Evolutionary conservation across 2,329 filamentous ascomycete species (phyloP).

Genomic region (Pyricularia sp.): DNA sequence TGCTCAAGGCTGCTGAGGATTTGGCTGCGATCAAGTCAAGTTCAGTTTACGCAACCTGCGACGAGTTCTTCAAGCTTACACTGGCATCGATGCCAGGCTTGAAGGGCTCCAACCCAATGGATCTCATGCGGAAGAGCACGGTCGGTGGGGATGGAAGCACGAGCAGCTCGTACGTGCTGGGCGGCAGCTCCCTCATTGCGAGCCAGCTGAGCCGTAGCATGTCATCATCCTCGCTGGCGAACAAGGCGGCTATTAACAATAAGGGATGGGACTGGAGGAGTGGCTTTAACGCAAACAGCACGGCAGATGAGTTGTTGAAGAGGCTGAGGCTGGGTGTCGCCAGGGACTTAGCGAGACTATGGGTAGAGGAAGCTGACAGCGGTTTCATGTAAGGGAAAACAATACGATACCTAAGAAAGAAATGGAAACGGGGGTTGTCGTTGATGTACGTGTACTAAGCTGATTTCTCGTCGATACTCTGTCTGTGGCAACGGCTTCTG

Average conservation of each 20-base stretch:
- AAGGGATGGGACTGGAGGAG: constrained; percentile 49
- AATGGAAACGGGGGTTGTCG: neutral
- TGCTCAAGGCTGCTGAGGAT: constrained; percentile 73
- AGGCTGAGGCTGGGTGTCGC: constrained; percentile 66
- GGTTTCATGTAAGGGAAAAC: neutral
- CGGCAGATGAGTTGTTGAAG: constrained; percentile 60
- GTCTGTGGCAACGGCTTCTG: neutral
- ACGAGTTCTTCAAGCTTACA: constrained; percentile 70
- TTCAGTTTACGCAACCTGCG: constrained; percentile 63
- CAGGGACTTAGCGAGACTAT: constrained; percentile 61
- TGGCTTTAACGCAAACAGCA: constrained; percentile 45
- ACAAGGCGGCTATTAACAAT: constrained; percentile 13
- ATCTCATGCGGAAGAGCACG: constrained; percentile 51
- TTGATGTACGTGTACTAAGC: neutral
- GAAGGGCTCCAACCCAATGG: constrained; percentile 53
- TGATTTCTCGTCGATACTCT: neutral
- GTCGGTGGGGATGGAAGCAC: constrained; percentile 37
- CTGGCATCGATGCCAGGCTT: constrained; percentile 57
- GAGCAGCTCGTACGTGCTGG: constrained; percentile 56
- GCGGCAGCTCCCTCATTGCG: constrained; percentile 63
- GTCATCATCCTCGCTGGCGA: constrained; percentile 37
- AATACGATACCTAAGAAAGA: neutral
- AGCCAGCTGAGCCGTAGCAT: constrained; percentile 53
- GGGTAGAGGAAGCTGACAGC: constrained; percentile 55
- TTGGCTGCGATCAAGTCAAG: constrained; percentile 61